Evolutionary conservation across 2,329 filamentous ascomycete species (phyloP), one percentile per base, ranked within the genome.

Genomic region (Fusarium coffeatum): DNA sequence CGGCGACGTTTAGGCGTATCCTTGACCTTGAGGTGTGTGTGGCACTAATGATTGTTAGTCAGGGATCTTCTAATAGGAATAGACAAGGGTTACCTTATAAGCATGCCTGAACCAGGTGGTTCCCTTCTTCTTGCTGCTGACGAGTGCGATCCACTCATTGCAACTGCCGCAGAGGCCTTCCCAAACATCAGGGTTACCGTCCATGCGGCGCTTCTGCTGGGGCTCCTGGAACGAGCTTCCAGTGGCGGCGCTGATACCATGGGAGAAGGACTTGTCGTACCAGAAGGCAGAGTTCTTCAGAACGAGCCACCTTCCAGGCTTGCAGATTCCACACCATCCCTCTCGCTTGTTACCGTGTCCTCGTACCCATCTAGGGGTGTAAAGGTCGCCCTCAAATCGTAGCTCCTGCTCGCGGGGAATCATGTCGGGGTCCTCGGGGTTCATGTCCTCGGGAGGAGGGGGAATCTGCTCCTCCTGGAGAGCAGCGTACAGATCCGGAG

Each of bases 231-330:
- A 95, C 6, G 90, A 88, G 68, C 87, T 90, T 25, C 93, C 93
- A 1, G 93, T 95, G 6, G 92, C 90, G 28, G 92, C 93, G 76
- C 91, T 93, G 78, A 97, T 93, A 51, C 93, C 93, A 76, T 97
- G 93, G 4, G 92, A 93, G 78, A 96, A 97, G 60, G 91, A 93
- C 84, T 96, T 95, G 83, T 97, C 93, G 79, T 97, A 97, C 93
- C 93, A 97, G 79, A 93, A 97, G 9, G 93, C 93, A 58, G 92
- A 94, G 81, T 97, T 96, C 83, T 96, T 97, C 63, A 97, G 84
- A 18, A 94, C 92, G 56, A 95, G 87, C 93, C 93, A 97, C 51
- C 92, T 86, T 5, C 92, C 92, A 4, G 92, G 91, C 78, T 94
- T 94, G 83, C 93, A 97, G 72, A 95, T 92, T 23, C 93, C 92